phyloP scores from a whole-genome alignment of 164 flowering plant genomes.

The Stephania japonica region DNA sequence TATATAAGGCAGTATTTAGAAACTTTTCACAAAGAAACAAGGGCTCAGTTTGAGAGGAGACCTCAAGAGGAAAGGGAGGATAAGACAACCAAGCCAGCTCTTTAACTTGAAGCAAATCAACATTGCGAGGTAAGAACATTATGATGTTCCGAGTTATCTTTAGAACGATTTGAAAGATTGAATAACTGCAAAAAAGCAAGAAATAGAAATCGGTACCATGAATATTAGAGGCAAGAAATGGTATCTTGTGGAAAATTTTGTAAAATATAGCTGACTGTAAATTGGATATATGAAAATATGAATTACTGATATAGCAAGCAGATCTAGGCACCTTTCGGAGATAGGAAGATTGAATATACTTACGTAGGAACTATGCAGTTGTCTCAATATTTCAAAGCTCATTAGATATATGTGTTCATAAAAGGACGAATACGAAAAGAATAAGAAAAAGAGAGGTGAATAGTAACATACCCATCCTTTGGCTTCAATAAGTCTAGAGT shows the following conservation, averaged over 20 bases:
- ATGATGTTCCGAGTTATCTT: constrained; percentile 44
- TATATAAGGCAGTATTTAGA: neutral
- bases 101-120: constrained; percentile 41
- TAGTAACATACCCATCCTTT: constrained; percentile 43
- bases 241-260: neutral
- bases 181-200: constrained; percentile 29
- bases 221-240: neutral
- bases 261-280: neutral
- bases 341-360: no score
- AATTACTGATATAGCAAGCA: neutral
- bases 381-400: no score
- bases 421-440: neutral
- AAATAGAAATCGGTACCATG: neutral
- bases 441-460: neutral
- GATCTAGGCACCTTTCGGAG: no score
- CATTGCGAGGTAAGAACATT: constrained; percentile 52
- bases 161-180: constrained; percentile 44
- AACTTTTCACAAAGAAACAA: no score
- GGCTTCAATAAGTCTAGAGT: constrained; percentile 53
- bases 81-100: constrained; percentile 58
- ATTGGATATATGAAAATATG: neutral
- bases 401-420: neutral
- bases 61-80: constrained; percentile 48
- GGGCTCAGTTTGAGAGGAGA: constrained; percentile 2
- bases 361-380: no score